Evolutionary conservation across 1,284 basidiomycete genomes (phyloP), one percentile per base, ranked within the genome.

Genomic region (Cryptococcus amylolentus): DNA sequence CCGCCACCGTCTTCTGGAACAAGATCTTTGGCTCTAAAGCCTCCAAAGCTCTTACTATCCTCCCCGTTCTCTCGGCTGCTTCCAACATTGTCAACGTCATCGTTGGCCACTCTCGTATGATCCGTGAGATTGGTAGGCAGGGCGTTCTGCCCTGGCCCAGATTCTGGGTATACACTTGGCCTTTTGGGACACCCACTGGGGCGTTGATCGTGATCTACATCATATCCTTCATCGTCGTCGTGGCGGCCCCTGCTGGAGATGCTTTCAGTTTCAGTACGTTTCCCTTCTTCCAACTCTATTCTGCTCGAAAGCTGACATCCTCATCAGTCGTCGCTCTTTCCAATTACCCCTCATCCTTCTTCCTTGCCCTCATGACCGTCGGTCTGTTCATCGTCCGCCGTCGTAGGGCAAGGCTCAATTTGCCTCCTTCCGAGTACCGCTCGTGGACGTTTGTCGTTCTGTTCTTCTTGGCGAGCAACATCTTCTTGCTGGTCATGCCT

Each of bases 171-270:
- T 60, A 54, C 48, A 71, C 68, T 49, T 47, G 60, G 39, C 73
- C 75, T 7, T 75, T 77, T 58, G 70, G 70, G 43, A 69, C 73
- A 18, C 75, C 66, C 12, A 61, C 80, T 16, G 81, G 76, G 0
- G 79, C 81, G 6, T 71, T 82, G 46, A 63, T 79, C 12, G 66
- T 82, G 39, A 81, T 81, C 60, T 84, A 78, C 73, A 49, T 77
- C 16, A 64, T 83, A 12, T 81, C 82, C 0, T 68, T 80, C n/a
- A 77, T 84, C 60, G 79, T 85, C 49, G 81, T 85, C 62, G 68
- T 84, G 26, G 81, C 77, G 0, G 80, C 81, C 18, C 84, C 83
- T 1, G 77, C 81, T 23, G 81, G 81, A 46, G 82, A 83, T 65
- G 82, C 82, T 0, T 84, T 83, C 75, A 78, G 78, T 56, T 82